Base-by-base conservation (phyloP, 1,284 basidiomycete species). In the Singerocomus rubriflavus region DNA sequence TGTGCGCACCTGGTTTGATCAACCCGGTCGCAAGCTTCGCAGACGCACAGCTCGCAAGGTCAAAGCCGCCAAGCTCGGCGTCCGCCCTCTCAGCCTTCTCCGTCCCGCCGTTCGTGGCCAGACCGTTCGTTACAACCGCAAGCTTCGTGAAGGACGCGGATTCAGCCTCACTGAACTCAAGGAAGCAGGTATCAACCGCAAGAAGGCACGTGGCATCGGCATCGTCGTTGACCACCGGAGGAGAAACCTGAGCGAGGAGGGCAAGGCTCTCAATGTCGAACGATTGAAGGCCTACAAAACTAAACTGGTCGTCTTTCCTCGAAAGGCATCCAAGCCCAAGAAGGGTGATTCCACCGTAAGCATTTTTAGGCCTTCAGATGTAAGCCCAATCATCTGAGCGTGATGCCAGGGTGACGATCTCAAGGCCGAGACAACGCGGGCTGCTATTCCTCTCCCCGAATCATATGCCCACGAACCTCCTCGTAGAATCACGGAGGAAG, bases 1-100 rank as follows among this genome's bases (percentile, higher is more conserved):
- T 64, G 93, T 97, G 68, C 89, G 88, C 75, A 96, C 91, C 70
- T 95, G 95, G 96, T 99, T 99, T 73, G 92, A 99, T 82, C 97
- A 99, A 78, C 93, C 96, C 58, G 97, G 95, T 54, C 91, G 91
- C 74, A 99, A 99, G 80, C 91, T 96, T 75, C 89, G 93, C 72
- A 85, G 97, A 73, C 91, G 97, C 72, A 87, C 81, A 57, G 93
- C 95, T 46, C 92, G 97, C 74, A 87, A 92, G 75, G 79, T 82
- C 67, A 98, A 98, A 81, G 93, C 94, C 55, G 84, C 94, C 51
- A 75, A 84, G 57, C 88, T 97, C 56, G 96, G 97, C 66, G 92
- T 95, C 60, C 91, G 93, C 66, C 96, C 96, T 55, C 82, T 94
- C 61, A 81, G 86, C 61, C 87, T 88, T 67, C 91, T 99, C 67